Evolutionary conservation across 495 filamentous ascomycete genomes (phyloP), one percentile per base, ranked within the genome.

Genomic region (Friedmanniomyces endolithicus): DNA sequence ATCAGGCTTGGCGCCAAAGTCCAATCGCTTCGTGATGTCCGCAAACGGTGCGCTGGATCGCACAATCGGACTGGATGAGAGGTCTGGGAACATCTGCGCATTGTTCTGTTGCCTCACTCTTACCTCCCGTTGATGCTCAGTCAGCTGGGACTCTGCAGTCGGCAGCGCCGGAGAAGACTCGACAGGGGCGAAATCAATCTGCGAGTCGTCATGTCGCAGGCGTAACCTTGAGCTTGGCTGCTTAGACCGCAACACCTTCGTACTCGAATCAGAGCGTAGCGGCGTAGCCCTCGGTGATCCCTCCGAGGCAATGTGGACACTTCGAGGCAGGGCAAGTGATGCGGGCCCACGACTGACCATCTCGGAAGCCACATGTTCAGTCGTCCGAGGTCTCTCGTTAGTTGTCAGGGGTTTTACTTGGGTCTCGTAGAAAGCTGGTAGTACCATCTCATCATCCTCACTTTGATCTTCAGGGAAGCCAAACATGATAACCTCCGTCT

Each of bases 141-240:
- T 92, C 35, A 90, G 65, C 3, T 80, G 61, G 59, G 87, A 85
- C 3, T 82, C 83, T 25, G 86, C 79, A 25, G 73, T 57, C 1
- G 59, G 58, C 11, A 60, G 56, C 1, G 69, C 68, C 4, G 81
- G 75, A 0, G 81, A 79, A 3, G 76, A 78, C 11, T 77, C 75
- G 16, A 54, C 25, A 0, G 80, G 66, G 6, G 80, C 77, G 60
- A 90, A 92, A 43, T 87, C 73, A 31, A 90, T 74, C 57, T 90
- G 86, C 6, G 87, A 88, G 66, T 90, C 78, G 59, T 90, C 76
- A 61, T 92, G 87, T 25, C 81, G 76, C 25, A 79, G 68, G 23
- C 72, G 76, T 16, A 59, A 60, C 47, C 66, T 22, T 41, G 50
- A 33, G 11, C 4, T 35, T 12, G 47, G 47, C 16, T 35, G 17